Evolutionary conservation across 345 rosid genomes (phyloP), one percentile per base, ranked within the genome.

Genomic region (Arabis hirsuta): DNA sequence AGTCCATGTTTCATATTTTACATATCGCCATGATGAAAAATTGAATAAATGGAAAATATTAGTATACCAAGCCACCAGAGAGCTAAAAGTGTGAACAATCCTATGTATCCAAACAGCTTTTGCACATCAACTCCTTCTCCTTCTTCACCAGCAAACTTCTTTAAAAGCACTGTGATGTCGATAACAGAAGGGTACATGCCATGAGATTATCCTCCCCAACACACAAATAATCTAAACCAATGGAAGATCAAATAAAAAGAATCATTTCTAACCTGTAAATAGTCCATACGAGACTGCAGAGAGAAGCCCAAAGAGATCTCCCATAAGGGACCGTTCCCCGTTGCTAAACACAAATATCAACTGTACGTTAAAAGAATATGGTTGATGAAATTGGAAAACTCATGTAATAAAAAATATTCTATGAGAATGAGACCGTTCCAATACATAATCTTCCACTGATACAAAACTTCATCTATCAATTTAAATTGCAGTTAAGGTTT

Each of bases 1-100:
- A 22, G 32, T 50, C 24, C 31, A 3, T 50, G 31, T 51, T 45
- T 39, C 62, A 60, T 19, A 16, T 26, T 46, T 47, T 48, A 32
- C 20, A 55, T 45, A 14, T 19, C 4, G 2, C 32, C 32, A 29
- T 29, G 32, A 29, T 29, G 32, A 50, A 43, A 51, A 56, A 3
- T 2, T 42, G 39, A 34, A 48, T 7, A 51, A 3, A 36, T 27
- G 59, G 20, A 62, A 69, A 47, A 57, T 63, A 41, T n/a, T 51
- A 56, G 62, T 84, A 86, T 87, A 95, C 99, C 88, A 60, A 95
- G 97, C 99, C 99, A 95, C 99, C 99, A 96, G 12, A 96, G 92
- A 59, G 98, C 91, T 74, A 96, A 90, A 75, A 96, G 92, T 4
- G 98, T 96, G 77, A 96, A 96, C 68, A 96, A 74, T 69, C 99